phyloP scores from a whole-genome alignment of 345 rosid species.

The Clausena lansium region DNA sequence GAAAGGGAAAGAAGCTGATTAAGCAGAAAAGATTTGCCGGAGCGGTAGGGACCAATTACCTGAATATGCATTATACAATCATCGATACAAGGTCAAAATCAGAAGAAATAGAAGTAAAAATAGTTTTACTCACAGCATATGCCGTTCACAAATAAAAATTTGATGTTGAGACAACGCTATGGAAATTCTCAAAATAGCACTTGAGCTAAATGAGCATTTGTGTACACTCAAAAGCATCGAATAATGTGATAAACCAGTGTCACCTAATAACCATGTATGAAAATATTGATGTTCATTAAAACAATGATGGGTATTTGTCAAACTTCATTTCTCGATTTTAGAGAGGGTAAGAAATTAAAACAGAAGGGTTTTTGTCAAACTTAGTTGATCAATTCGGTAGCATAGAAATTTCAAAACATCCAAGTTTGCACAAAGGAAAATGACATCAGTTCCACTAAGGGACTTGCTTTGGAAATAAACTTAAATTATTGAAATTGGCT shows the following conservation, averaged over 20 bases:
- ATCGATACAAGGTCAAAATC: conserved; percentile 20
- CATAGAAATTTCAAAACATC: not conserved
- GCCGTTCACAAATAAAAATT: conserved; percentile 7
- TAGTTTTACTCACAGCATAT: not conserved
- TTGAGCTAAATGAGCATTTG: not conserved
- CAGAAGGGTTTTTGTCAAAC: not conserved
- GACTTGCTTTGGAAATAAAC: not conserved
- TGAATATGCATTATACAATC: conserved; percentile 41
- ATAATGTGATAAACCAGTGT: not conserved
- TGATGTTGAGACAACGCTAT: not conserved
- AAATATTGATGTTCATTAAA: conserved; percentile 2
- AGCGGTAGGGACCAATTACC: conserved; percentile 99
- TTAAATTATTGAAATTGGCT: not conserved
- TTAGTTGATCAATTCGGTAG: not conserved
- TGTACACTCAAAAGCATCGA: not conserved
- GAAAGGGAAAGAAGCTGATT: conserved; percentile 99
- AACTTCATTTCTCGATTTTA: not conserved
- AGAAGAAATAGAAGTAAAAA: conserved; percentile 13
- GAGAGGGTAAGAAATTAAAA: not conserved
- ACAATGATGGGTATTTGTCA: not conserved
- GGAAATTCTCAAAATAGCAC: not conserved
- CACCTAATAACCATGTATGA: not conserved
- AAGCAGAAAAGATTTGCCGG: conserved; percentile 96
- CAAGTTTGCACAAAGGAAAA: not conserved
- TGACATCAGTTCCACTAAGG: not conserved